These are phyloP conservation scores for Agrostemma githago DNA, from an alignment of 148 eudicot species.

Conservation along the genomic window DNA sequence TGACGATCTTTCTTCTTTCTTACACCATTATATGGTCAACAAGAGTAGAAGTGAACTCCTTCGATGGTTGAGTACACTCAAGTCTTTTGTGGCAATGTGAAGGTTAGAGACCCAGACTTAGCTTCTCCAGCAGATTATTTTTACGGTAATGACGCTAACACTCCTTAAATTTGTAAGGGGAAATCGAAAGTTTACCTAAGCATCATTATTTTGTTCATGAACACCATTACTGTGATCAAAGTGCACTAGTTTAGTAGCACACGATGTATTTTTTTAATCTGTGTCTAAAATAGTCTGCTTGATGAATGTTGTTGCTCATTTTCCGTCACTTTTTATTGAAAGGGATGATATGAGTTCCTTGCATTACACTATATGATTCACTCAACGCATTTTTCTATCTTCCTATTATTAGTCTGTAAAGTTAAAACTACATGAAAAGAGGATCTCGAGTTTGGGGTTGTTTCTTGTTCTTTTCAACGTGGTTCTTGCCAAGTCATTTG, in stretches of 20 bases:
- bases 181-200: constrained; percentile 4
- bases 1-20: constrained; percentile 51
- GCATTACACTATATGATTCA: background rate
- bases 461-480: background rate
- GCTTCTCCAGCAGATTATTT: constrained; percentile 17
- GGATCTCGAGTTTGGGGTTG: background rate
- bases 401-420: background rate
- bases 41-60: constrained; percentile 62
- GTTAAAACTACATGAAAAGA: background rate
- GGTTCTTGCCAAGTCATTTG: background rate
- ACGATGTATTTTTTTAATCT: background rate
- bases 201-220: constrained; percentile 3
- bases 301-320: background rate
- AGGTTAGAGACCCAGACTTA: constrained; percentile 23
- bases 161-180: background rate
- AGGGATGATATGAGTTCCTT: background rate
- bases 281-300: background rate
- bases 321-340: background rate
- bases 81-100: constrained; percentile 33
- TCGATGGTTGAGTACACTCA: constrained; percentile 47
- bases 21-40: constrained; percentile 64
- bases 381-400: background rate
- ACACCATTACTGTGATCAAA: background rate
- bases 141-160: constrained; percentile 27
- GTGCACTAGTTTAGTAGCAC: background rate